phyloP scores from a whole-genome alignment of 2,329 filamentous ascomycete species.

The Penicillium occitanis region DNA sequence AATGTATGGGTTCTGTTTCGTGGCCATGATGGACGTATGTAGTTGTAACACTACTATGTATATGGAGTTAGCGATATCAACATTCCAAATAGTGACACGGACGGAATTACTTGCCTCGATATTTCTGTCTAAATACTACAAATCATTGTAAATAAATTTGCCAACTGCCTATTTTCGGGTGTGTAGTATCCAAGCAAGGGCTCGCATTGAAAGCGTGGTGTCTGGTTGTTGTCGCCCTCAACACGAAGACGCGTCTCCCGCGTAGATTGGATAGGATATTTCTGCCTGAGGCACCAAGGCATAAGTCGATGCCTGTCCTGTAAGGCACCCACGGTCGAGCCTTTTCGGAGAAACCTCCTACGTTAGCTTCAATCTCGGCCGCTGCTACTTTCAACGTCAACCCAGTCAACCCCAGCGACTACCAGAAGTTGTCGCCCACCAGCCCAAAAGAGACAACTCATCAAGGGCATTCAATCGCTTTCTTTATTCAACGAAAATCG shows the following conservation, averaged over 20 bases:
- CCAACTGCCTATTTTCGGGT: neutral
- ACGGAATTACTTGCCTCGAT: neutral
- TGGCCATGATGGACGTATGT: conserved; percentile 27
- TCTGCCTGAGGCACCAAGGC: conserved; percentile 19
- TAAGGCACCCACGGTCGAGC: neutral
- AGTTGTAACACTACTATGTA: conserved; percentile 16
- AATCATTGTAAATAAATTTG: neutral
- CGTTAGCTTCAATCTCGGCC: conserved; percentile 19
- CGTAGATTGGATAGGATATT: conserved; percentile 8
- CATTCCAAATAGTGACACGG: neutral
- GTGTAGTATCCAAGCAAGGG: conserved; percentile 4
- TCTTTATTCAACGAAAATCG: neutral
- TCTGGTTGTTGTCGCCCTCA: neutral
- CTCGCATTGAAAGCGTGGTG: neutral
- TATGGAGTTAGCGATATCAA: conserved; percentile 8
- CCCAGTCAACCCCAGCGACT: conserved; percentile 13
- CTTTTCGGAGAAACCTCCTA: conserved; percentile 16
- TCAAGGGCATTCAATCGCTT: conserved; percentile 9
- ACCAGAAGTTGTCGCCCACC: conserved; percentile 8
- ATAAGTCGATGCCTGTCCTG: conserved; percentile 3
- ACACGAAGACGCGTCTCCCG: conserved; percentile 22
- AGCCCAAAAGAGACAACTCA: neutral
- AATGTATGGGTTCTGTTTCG: conserved; percentile 36
- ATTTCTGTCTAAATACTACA: neutral
- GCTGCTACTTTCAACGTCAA: conserved; percentile 21